Conservation (phyloP, 1,284 basidiomycete species). For the Mixia osmundae region DNA sequence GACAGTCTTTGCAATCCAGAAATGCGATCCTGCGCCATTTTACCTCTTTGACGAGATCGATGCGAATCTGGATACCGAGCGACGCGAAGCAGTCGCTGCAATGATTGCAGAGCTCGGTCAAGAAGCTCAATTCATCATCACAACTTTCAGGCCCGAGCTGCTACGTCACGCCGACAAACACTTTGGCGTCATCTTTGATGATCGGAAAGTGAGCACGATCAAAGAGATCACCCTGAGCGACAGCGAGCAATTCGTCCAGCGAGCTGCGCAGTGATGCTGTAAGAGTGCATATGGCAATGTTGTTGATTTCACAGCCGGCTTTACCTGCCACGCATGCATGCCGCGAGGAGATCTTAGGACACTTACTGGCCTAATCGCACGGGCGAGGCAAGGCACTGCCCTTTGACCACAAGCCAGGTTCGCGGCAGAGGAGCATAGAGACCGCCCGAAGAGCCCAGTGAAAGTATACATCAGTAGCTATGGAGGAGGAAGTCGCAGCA, state of each 20-base stretch:
- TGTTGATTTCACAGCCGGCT: no score
- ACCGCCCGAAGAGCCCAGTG: no score
- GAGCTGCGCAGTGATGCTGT: no score
- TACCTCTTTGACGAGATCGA: slow-evolving; percentile 99
- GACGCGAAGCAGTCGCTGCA: slow-evolving; percentile 83
- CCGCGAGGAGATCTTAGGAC: no score
- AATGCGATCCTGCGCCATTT: slow-evolving; percentile 97
- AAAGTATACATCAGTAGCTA: no score
- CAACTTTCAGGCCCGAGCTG: slow-evolving; percentile 96
- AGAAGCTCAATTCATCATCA: slow-evolving; percentile 90
- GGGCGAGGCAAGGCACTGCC: no score
- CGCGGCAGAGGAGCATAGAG: no score
- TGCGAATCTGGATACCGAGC: slow-evolving; percentile 91
- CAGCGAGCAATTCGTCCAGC: slow-evolving; percentile 69
- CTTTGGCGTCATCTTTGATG: slow-evolving; percentile 97
- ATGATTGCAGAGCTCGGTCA: slow-evolving; percentile 82
- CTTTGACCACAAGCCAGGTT: no score
- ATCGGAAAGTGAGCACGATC: slow-evolving; percentile 66
- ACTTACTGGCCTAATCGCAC: no score
- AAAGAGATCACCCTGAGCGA: slow-evolving; percentile 57
- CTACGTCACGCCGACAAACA: slow-evolving; percentile 82
- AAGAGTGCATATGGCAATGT: no score
- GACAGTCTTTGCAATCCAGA: slow-evolving; percentile 93
- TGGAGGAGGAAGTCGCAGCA: slow-evolving; percentile 19
- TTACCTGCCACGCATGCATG: no score